phyloP scores from a whole-genome alignment of 805 yeast species.

The Yamadazyma phyllophila region DNA sequence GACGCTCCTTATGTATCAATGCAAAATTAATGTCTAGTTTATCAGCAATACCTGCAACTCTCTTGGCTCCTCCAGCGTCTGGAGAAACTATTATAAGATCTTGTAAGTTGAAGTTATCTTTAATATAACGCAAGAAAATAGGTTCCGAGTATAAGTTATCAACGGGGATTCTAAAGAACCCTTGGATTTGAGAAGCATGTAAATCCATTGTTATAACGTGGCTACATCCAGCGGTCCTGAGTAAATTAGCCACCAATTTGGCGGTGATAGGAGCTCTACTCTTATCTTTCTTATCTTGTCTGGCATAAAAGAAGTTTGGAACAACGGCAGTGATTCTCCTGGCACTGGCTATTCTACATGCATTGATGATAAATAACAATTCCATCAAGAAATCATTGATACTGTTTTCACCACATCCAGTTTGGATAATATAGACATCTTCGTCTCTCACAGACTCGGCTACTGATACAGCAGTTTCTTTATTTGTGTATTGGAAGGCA shows the following conservation, averaged over 20 bases:
- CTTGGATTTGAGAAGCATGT: constrained; percentile 88
- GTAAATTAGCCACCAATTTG: constrained; percentile 77
- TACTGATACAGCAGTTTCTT: constrained; percentile 78
- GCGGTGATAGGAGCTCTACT: constrained; percentile 85
- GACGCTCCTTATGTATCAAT: constrained; percentile 80
- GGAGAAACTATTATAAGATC: constrained; percentile 80
- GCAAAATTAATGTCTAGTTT: constrained; percentile 78
- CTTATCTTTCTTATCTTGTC: constrained; percentile 85
- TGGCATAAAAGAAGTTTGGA: constrained; percentile 84
- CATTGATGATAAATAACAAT: constrained; percentile 72
- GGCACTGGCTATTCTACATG: constrained; percentile 81
- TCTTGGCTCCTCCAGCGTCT: constrained; percentile 88
- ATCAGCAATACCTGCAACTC: constrained; percentile 85
- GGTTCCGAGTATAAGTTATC: constrained; percentile 86
- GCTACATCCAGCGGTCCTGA: constrained; percentile 81
- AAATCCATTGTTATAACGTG: constrained; percentile 86
- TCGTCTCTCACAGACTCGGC: constrained; percentile 85
- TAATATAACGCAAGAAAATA: constrained; percentile 70
- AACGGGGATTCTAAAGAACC: constrained; percentile 79
- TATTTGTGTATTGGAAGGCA: constrained; percentile 82
- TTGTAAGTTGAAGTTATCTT: constrained; percentile 54
- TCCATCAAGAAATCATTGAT: constrained; percentile 77
- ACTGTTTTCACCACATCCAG: constrained; percentile 71
- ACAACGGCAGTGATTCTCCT: constrained; percentile 79
- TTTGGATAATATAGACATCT: constrained; percentile 76